Evolutionary conservation across 306 rosid genomes (phyloP).

Genomic region (Abrus precatorius): DNA sequence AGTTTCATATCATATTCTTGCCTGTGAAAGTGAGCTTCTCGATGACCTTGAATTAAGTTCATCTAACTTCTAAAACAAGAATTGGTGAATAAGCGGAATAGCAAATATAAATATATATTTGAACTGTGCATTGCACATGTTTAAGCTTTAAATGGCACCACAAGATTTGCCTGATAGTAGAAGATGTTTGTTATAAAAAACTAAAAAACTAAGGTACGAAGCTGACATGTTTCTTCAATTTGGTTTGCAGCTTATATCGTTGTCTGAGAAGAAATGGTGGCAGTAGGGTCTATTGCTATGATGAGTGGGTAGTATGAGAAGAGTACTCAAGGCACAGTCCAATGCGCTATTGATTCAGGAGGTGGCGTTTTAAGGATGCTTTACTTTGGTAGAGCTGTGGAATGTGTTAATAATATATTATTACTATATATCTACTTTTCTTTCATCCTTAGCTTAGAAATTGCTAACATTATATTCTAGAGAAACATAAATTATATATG

Average conservation of each 20-base stretch:
- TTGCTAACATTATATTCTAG: constrained; percentile 44
- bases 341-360: constrained; percentile 25
- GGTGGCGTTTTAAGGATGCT: constrained; percentile 43
- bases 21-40: constrained; percentile 20
- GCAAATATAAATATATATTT: not conserved
- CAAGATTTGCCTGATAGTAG: not conserved
- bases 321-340: constrained; percentile 38
- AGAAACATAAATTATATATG: constrained; percentile 40
- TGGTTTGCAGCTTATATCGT: constrained; percentile 78
- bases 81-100: not conserved
- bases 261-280: constrained; percentile 84
- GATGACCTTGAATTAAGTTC: constrained; percentile 22
- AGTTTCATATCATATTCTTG: constrained; percentile 2
- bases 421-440: constrained; percentile 20
- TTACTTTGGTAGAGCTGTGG: constrained; percentile 42
- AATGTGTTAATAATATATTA: constrained; percentile 51
- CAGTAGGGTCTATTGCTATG: constrained; percentile 38
- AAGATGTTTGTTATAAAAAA: constrained; percentile 17
- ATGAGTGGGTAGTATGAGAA: constrained; percentile 22
- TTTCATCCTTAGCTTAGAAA: constrained; percentile 40
- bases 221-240: constrained; percentile 49
- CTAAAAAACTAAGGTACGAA: constrained; percentile 11
- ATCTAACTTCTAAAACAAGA: constrained; percentile 6
- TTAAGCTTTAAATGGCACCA: constrained; percentile 14
- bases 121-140: constrained; percentile 1